Evolutionary conservation across 257 asterid genomes (phyloP), one percentile per base, ranked within the genome.

Genomic region (Paraleonurus japonicus): DNA sequence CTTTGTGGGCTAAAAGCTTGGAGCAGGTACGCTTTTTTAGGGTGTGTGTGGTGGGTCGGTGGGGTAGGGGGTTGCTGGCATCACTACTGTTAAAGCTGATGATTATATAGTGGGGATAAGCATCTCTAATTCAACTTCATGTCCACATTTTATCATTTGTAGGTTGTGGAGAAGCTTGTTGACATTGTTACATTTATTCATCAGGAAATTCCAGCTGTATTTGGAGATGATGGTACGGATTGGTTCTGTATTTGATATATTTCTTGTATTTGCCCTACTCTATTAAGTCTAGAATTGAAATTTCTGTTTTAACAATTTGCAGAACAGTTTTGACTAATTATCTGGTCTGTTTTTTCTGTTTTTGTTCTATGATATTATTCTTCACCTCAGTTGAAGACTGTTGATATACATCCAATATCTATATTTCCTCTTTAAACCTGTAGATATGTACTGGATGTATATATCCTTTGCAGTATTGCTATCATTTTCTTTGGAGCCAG

Each of bases 111-210:
- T 33, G 47, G 41, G 22, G 19, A 61, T 61, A 30, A 65, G 41
- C 51, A 68, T 28, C 28, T 47, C 64, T 54, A 47, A 58, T 76
- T 55, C 67, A 62, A 45, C 45, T 57, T 61, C 33, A 54, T 37
- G 48, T 63, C 70, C 57, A 61, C 67, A 61, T 75, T 72, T 76
- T 54, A 33, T 71, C 26, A 24, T 51, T 47, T 66, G 71, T 58
- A 92, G 98, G 89, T 90, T 71, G 94, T 95, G 85, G 99, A 95
- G 96, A 95, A 90, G 85, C 89, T 95, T 72, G 96, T 92, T 73
- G 99, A 95, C 78, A 80, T 86, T 48, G 99, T 95, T 65, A 82
- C 96, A 19, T 92, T 86, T 79, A 85, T 95, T 69, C 95, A 85
- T 86, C 98, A 87, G 72, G 95, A 86, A 76, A 92, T 95, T 76